Evolutionary conservation across 2,329 filamentous ascomycete genomes (phyloP).

Genomic region (Salinomyces thailandicus): DNA sequence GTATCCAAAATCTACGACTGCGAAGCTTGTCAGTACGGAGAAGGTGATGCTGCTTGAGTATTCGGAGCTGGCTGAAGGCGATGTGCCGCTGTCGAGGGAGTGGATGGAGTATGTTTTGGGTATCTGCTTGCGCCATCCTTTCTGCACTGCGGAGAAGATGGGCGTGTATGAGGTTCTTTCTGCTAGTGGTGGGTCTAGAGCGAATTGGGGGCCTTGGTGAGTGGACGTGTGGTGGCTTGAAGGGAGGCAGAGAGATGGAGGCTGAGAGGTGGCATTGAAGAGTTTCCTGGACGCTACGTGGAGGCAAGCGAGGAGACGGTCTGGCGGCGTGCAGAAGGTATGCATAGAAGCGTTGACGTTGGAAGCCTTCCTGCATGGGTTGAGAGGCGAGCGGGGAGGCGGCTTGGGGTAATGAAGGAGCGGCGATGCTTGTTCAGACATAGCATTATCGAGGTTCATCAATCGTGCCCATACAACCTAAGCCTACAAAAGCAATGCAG

Average conservation of each 20-base stretch:
- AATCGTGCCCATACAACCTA: not conserved
- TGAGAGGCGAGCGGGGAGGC: no score
- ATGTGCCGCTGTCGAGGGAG: slow-evolving; percentile 8
- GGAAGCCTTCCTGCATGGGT: no score
- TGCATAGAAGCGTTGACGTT: no score
- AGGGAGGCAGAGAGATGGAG: no score
- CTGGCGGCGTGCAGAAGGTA: no score
- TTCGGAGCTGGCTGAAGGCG: slow-evolving; percentile 17
- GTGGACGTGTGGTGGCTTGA: no score
- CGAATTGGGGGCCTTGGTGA: slow-evolving; percentile 23
- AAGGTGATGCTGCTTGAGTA: slow-evolving; percentile 14
- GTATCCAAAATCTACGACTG: slow-evolving; percentile 7
- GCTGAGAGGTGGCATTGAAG: no score
- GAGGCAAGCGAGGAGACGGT: no score
- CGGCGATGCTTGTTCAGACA: no score
- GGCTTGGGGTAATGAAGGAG: no score
- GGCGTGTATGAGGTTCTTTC: slow-evolving; percentile 19
- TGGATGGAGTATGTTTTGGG: slow-evolving; percentile 23
- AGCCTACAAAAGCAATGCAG: slow-evolving; percentile 1
- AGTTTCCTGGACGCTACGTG: no score
- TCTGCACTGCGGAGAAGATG: slow-evolving; percentile 18
- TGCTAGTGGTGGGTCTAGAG: slow-evolving; percentile 13
- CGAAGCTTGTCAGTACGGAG: slow-evolving; percentile 12
- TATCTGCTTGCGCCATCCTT: slow-evolving; percentile 13
- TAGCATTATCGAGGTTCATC: not conserved